These are phyloP conservation scores for Colletotrichum sojae DNA, from an alignment of 2,329 filamentous ascomycete species.

Conservation along the genomic window DNA sequence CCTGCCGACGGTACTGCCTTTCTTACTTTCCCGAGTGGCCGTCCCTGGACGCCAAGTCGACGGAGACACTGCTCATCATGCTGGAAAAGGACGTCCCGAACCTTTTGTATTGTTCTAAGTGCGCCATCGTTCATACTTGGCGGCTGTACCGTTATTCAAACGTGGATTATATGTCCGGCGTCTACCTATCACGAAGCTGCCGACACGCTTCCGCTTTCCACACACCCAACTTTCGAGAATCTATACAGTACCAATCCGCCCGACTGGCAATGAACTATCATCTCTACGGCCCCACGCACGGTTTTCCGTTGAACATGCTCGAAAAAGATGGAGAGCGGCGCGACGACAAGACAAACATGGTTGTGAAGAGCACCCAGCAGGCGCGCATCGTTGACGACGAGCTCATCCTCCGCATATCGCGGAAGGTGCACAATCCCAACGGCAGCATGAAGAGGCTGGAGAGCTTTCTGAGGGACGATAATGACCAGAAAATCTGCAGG, in stretches of 20 bases:
- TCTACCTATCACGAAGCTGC: too few species aligned
- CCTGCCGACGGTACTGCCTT: conserved; percentile 26
- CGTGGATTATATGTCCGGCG: too few species aligned
- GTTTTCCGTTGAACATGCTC: conserved; percentile 16
- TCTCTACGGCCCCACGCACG: conserved; percentile 37
- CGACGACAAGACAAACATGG: not conserved
- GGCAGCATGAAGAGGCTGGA: conserved; percentile 10
- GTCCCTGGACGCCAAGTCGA: conserved; percentile 2
- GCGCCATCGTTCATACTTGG: conserved; percentile 34
- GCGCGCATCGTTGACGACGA: conserved; percentile 38
- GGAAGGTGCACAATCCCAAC: not conserved
- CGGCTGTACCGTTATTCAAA: not conserved
- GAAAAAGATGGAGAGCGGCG: not conserved
- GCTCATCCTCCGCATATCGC: conserved; percentile 24
- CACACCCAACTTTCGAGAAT: not conserved
- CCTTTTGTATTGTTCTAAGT: conserved; percentile 31
- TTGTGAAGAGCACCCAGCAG: conserved; percentile 7
- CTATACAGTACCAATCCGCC: conserved; percentile 28
- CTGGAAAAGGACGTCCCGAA: conserved; percentile 33
- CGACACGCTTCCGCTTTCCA: too few species aligned
- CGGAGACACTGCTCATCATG: conserved; percentile 24
- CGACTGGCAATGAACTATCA: conserved; percentile 39
- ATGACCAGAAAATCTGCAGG: not conserved
- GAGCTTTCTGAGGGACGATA: not conserved
- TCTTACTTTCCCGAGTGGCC: conserved; percentile 17